These are phyloP conservation scores for Pseudogymnoascus sp. DNA, from an alignment of 2,329 filamentous ascomycete genomes.

Conservation along the genomic window DNA sequence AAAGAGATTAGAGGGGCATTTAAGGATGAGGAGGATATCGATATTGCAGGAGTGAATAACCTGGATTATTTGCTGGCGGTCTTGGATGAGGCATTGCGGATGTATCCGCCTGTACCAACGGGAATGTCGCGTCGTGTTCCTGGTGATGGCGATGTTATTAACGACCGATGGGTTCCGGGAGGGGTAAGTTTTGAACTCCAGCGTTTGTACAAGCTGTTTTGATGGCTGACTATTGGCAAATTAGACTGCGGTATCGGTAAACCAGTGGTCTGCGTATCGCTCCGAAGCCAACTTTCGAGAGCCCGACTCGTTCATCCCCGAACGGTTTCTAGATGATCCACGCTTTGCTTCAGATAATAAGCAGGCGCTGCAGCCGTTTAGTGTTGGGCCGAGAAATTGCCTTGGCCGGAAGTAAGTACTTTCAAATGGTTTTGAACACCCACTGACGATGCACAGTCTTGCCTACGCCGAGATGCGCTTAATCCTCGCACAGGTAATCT, in stretches of 20 bases:
- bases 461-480: slow-evolving; percentile 19
- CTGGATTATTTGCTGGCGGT: slow-evolving; percentile 36
- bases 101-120: slow-evolving; percentile 29
- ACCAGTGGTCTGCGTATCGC: slow-evolving; percentile 26
- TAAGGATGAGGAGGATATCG: slow-evolving; percentile 32
- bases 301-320: slow-evolving; percentile 18
- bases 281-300: slow-evolving; percentile 16
- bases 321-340: slow-evolving; percentile 28
- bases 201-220: neutral
- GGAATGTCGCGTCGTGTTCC: slow-evolving; percentile 14
- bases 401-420: slow-evolving; percentile 16
- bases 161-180: slow-evolving; percentile 16
- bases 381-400: slow-evolving; percentile 15
- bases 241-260: slow-evolving; percentile 16
- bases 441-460: slow-evolving; percentile 7
- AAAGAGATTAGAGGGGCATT: slow-evolving; percentile 37
- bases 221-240: neutral
- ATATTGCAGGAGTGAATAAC: slow-evolving; percentile 24
- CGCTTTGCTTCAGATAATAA: slow-evolving; percentile 14
- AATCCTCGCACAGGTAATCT: slow-evolving; percentile 23
- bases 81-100: slow-evolving; percentile 37
- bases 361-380: slow-evolving; percentile 15
- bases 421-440: neutral
- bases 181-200: slow-evolving; percentile 8
- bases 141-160: slow-evolving; percentile 15